Percentiles rank a stretch among this genome's conserved stretches.
Conservation (phyloP, 2,329 filamentous ascomycete species). For the Cladobotryum mycophilum region DNA sequence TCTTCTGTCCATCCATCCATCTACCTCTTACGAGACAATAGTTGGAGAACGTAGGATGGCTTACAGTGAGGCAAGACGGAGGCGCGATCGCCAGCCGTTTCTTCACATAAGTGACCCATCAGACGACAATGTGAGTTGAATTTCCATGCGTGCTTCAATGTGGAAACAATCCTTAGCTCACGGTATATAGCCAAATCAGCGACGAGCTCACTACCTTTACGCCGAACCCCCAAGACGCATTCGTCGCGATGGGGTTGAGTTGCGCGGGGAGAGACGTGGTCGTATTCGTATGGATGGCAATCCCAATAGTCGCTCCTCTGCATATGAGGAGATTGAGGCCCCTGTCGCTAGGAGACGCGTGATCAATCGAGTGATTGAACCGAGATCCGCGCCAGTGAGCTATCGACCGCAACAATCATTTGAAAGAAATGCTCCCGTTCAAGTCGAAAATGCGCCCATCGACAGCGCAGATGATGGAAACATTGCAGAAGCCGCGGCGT, state of each 20-base stretch:
- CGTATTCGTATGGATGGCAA: background rate
- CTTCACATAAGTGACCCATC: background rate
- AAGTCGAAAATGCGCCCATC: background rate
- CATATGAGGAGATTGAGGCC: background rate
- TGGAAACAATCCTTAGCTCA: background rate
- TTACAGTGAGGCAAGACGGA: slow-evolving; percentile 1
- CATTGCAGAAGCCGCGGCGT: background rate
- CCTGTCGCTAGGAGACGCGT: background rate
- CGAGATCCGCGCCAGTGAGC: background rate
- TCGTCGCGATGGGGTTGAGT: background rate
- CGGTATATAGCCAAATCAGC: background rate
- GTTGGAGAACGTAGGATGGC: background rate
- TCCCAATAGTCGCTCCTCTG: background rate
- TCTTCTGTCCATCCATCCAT: too few species aligned
- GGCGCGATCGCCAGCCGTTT: slow-evolving; percentile 5
- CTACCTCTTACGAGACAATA: too few species aligned
- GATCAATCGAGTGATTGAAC: background rate
- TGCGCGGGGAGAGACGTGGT: background rate
- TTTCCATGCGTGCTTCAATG: background rate
- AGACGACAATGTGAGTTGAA: slow-evolving; percentile 2
- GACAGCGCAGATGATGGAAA: background rate
- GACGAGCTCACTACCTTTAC: background rate
- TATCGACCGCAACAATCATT: background rate
- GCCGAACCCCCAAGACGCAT: background rate
- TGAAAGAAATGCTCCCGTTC: background rate